Percentiles rank a stretch among this genome's conserved stretches.
Conservation (phyloP, 805 yeast genomes). For the Dipodascus geniculatus region DNA sequence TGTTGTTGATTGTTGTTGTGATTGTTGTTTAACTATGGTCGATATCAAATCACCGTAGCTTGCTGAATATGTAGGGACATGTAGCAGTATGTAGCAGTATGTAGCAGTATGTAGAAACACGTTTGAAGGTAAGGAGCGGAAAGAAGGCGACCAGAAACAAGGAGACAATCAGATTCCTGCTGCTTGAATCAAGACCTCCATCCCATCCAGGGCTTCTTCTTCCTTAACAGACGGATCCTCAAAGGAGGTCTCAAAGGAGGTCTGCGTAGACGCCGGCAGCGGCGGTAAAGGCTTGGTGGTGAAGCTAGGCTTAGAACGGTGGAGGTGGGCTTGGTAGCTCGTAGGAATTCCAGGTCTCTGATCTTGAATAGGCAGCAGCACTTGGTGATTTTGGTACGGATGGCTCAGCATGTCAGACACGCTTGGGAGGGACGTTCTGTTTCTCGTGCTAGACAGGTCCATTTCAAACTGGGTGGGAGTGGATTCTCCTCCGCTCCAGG, state of each 20-base stretch:
- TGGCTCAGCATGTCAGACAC: slow-evolving; percentile 12
- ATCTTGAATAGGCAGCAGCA: background rate
- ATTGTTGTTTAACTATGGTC: too few species aligned
- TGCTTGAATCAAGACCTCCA: slow-evolving; percentile 21
- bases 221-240: background rate
- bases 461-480: background rate
- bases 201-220: slow-evolving; percentile 10
- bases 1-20: too few species aligned
- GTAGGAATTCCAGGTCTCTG: background rate
- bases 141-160: background rate
- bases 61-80: too few species aligned
- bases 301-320: background rate
- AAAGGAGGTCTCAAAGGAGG: background rate
- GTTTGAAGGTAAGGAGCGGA: too few species aligned
- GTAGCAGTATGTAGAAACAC: too few species aligned
- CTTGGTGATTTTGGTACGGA: slow-evolving; percentile 9
- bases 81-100: too few species aligned
- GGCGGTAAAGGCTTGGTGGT: slow-evolving; percentile 1
- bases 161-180: slow-evolving; percentile 15
- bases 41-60: too few species aligned
- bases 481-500: slow-evolving; percentile 21
- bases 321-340: background rate
- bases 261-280: background rate
- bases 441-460: background rate
- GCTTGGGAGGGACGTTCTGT: slow-evolving; percentile 13